Base-by-base conservation (phyloP, 768 basidiomycete species). In the Suillus tomentosus region DNA sequence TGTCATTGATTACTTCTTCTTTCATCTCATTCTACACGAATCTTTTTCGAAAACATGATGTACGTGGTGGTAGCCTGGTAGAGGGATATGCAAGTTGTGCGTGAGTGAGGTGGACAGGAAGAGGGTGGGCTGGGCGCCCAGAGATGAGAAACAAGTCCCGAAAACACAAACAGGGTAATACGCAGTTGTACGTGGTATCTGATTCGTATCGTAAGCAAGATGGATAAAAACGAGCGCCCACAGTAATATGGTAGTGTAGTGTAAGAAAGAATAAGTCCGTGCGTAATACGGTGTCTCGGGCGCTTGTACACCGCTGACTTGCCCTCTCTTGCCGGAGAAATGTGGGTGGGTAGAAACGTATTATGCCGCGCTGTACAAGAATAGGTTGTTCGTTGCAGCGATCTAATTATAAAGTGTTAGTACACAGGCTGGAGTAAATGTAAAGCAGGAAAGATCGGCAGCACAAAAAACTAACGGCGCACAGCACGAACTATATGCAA, bases 311-410 rank as follows among this genome's bases (percentile, higher is more conserved):
- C 56, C 42, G 56, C 9, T 58, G 56, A 11, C 40, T 58, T 58
- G 57, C 40, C 42, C 40, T 42, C 56, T 58, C 57, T 58, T 66
- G 66, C 39, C 27, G 60, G 54, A 63, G 60, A 50, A 42, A 62
- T 53, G 13, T 14, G 50, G 48, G 50, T 5, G 31, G 19, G 43
- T 17, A 11, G n/a, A n/a, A 37, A 14, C 8, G 2, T 1, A 37
- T 80, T 68, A 83, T 77, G 82, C 81, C 39, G 81, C 74, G 58
- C 74, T 75, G 40, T 75, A 75, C 39, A 75, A 72, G 67, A 75
- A 75, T 68, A 75, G 27, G 60, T 77, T 77, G 72, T 76, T 77
- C 71, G 95, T 98, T 50, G 95, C 95, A 59, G 95, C 95, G 74
- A 98, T 96, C 94, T 96, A 69, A 14, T 19, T 6, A 42, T 27